Evolutionary conservation across 2,329 filamentous ascomycete genomes (phyloP), one percentile per base, ranked within the genome.

Genomic region (Colletotrichum salicis): DNA sequence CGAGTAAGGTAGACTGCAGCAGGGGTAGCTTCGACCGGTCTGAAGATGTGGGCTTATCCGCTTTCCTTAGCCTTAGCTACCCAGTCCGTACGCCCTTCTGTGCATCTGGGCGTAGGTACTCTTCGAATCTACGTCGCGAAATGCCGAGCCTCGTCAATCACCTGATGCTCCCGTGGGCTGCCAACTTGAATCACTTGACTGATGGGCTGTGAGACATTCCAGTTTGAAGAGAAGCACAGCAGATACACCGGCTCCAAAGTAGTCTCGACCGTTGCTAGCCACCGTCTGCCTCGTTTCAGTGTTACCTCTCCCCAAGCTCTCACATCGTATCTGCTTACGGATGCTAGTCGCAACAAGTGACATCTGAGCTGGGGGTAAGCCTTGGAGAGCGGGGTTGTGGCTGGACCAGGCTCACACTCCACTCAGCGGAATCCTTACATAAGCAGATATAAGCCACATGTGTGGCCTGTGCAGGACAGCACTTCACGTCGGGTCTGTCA

Each of bases 161-260:
- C 71, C 72, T 74, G 72, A 73, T 74, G 59, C 33, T 45, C 27
- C 45, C 58, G 37, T 70, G 58, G 70, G 70, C 56, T 71, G 61
- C 61, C 57, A 55, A 55, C 57, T 61, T 70, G 66, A 73, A 73
- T 74, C 72, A 74, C 71, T 73, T 74, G 72, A 74, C 72, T 64
- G 54, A 71, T 57, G 72, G 59, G 27, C n/a, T 64, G 66, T 74
- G 72, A 74, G 70, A 74, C 72, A 74, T 65, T 63, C 60, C 65
- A 61, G 63, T 64, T 61, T 61, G 45, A 51, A 60, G 7, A 60
- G 35, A 24, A 72, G 37, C 48, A 69, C 70, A 56, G 13, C 54
- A 64, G 45, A 64, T 64, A 48, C 54, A 31, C 56, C 65, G 66
- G 64, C 69, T 70, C 56, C 29, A 33, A 35, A 29, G 45, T 64